These are phyloP conservation scores for Fraxinus pennsylvanica DNA, from an alignment of 257 asterid species.

Conservation along the genomic window DNA sequence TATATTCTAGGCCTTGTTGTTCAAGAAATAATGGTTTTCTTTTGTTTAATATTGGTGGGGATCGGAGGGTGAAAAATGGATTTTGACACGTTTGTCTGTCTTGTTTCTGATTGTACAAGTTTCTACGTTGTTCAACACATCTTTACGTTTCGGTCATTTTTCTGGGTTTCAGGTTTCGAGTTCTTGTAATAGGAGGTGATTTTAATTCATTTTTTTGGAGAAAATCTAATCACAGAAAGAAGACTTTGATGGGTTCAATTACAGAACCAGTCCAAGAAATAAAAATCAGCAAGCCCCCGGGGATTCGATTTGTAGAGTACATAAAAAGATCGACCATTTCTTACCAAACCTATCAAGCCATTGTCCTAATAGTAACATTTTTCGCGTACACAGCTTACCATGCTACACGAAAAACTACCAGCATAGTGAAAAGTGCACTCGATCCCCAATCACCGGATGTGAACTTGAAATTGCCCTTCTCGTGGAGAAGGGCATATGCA, in stretches of 20 bases:
- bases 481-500: constrained; percentile 49
- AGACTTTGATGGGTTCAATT: constrained; percentile 56
- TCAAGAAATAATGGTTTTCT: background rate
- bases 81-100: background rate
- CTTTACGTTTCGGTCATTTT: constrained; percentile 17
- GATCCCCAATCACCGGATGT: constrained; percentile 73
- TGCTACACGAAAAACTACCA: constrained; percentile 90
- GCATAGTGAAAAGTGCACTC: constrained; percentile 91
- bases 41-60: background rate
- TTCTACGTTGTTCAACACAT: background rate
- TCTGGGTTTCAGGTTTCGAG: constrained; percentile 38
- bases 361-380: constrained; percentile 77
- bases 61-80: background rate
- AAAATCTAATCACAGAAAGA: background rate
- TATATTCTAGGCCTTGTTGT: no score
- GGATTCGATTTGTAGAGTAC: constrained; percentile 57
- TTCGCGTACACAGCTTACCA: constrained; percentile 79
- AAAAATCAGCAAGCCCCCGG: constrained; percentile 58
- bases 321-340: constrained; percentile 59
- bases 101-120: background rate
- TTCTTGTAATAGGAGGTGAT: constrained; percentile 13
- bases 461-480: constrained; percentile 34
- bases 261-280: constrained; percentile 30
- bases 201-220: background rate
- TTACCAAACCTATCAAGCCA: constrained; percentile 73